Percentiles rank a stretch among this genome's conserved stretches.
Evolutionary conservation across 352 stramenopile species (phyloP).

Genomic region (Pythium catenulatum): DNA sequence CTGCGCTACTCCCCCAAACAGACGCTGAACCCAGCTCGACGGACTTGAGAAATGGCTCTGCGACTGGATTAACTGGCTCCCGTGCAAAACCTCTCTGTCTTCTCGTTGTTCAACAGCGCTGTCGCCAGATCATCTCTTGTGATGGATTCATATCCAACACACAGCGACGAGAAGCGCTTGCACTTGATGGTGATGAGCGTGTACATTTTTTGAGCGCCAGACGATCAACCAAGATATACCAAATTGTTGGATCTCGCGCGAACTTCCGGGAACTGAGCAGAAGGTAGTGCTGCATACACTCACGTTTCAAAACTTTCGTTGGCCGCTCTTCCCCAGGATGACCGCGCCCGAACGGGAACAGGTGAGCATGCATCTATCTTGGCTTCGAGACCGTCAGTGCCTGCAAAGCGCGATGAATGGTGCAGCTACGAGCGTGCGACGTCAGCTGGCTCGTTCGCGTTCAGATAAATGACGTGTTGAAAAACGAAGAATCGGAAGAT

Average conservation of each 20-base stretch:
- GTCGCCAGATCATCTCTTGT: no score
- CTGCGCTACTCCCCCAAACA: no score
- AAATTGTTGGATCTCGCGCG: conserved; percentile 4
- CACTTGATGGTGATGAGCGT: conserved; percentile 1
- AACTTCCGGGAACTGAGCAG: neutral
- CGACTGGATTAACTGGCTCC: no score
- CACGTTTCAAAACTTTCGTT: neutral
- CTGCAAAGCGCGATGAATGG: neutral
- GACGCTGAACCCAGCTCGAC: no score
- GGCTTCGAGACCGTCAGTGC: neutral
- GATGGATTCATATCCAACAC: no score
- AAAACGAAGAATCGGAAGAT: neutral
- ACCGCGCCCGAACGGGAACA: conserved; percentile 2
- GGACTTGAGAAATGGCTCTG: no score
- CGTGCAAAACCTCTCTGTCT: no score
- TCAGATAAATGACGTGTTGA: neutral
- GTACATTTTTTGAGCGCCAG: conserved; percentile 18
- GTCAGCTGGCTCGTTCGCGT: neutral
- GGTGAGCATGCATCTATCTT: conserved; percentile 6
- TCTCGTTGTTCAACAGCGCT: no score
- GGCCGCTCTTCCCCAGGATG: neutral
- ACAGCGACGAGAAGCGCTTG: neutral
- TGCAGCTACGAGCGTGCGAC: neutral
- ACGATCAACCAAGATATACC: neutral
- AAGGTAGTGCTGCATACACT: neutral